These are phyloP conservation scores for Plectosphaerella sp. DNA, from an alignment of 2,329 filamentous ascomycete species.

Conservation along the genomic window DNA sequence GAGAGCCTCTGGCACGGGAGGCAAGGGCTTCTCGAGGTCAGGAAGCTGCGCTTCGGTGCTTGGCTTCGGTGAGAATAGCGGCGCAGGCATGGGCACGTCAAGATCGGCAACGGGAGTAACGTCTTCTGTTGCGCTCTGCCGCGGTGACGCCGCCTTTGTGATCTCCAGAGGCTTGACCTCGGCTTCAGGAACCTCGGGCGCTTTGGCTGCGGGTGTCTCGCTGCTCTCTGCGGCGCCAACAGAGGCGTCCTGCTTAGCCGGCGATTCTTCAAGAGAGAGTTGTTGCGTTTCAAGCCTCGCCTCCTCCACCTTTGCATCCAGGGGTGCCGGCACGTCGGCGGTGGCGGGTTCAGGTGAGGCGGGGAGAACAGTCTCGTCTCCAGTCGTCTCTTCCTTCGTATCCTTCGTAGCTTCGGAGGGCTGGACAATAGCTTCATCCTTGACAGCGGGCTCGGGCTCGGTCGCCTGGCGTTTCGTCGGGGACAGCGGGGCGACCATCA, in stretches of 20 bases:
- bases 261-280: not conserved
- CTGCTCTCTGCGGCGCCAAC: not conserved
- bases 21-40: conserved; percentile 2
- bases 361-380: too few relatives aligned
- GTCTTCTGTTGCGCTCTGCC: conserved; percentile 2
- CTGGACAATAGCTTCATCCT: not conserved
- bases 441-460: not conserved
- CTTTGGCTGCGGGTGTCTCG: not conserved
- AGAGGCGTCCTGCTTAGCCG: not conserved
- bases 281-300: not conserved
- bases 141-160: too few relatives aligned
- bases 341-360: too few relatives aligned
- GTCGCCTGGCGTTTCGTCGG: conserved; percentile 35
- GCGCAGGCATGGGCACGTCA: not conserved
- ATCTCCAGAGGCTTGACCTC: too few relatives aligned
- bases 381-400: too few relatives aligned
- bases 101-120: conserved; percentile 4
- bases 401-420: too few relatives aligned
- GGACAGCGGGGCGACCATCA: conserved; percentile 54
- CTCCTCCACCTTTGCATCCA: too few relatives aligned
- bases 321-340: too few relatives aligned
- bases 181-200: conserved; percentile 3
- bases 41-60: conserved; percentile 18
- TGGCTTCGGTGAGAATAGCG: conserved; percentile 21
- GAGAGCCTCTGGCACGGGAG: conserved; percentile 6